Percentiles rank a stretch among this genome's conserved stretches.
These are phyloP conservation scores for Neurospora tetrasperma DNA, from an alignment of 495 filamentous ascomycete genomes.

Conservation along the genomic window DNA sequence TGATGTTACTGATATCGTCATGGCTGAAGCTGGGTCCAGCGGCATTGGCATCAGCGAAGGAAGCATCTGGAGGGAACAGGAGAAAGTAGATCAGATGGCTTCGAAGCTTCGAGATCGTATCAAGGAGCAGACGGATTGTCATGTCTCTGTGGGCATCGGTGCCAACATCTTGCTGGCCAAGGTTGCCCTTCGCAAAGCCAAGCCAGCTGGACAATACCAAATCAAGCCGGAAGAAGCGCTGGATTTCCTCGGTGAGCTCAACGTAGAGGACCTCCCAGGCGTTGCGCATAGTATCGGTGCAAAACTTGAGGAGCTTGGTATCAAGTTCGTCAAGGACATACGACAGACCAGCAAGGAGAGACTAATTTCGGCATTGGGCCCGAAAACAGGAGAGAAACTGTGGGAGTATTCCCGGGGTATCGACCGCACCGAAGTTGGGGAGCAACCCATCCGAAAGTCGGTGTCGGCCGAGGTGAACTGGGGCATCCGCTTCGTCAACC, in stretches of 20 bases:
- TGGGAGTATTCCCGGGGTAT: conserved; percentile 88
- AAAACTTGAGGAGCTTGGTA: conserved; percentile 77
- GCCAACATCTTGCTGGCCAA: conserved; percentile 85
- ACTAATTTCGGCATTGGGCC: conserved; percentile 62
- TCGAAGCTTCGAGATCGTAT: conserved; percentile 53
- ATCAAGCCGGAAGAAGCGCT: conserved; percentile 69
- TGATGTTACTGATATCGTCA: conserved; percentile 59
- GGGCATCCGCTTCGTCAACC: conserved; percentile 88
- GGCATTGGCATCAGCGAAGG: conserved; percentile 60
- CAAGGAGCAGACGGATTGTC: conserved; percentile 65
- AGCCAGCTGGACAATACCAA: conserved; percentile 87
- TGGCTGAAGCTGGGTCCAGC: conserved; percentile 55
- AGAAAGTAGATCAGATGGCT: conserved; percentile 68
- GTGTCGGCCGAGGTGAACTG: conserved; percentile 96
- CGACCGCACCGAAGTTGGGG: conserved; percentile 76
- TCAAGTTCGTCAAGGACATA: conserved; percentile 73
- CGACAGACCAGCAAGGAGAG: conserved; percentile 64
- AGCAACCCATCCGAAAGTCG: conserved; percentile 69
- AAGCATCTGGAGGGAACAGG: conserved; percentile 71
- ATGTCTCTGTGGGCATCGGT: conserved; percentile 91
- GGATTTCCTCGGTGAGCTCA: conserved; percentile 62
- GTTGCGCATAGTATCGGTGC: conserved; percentile 77
- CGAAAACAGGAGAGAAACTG: conserved; percentile 85
- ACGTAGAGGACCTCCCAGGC: conserved; percentile 73
- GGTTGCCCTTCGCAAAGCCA: conserved; percentile 80